Percentiles rank a stretch among this genome's conserved stretches.
phyloP scores from a whole-genome alignment of 2,329 filamentous ascomycete species.

The Venturia carpophila region DNA sequence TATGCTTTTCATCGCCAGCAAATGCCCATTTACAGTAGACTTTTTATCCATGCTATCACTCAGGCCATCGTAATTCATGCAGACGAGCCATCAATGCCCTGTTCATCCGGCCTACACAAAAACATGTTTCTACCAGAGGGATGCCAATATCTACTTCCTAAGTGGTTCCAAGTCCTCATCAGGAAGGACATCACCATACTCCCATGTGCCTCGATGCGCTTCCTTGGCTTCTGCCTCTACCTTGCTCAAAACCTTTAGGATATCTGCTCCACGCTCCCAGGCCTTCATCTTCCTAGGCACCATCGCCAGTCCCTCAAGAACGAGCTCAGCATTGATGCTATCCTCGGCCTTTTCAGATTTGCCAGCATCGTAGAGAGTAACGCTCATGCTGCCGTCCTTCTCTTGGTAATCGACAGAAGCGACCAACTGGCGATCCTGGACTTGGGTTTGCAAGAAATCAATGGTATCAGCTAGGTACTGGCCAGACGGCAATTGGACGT shows the following conservation, averaged over 20 bases:
- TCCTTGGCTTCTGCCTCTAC: slow-evolving; percentile 73
- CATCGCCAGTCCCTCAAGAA: slow-evolving; percentile 79
- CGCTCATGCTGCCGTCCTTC: slow-evolving; percentile 73
- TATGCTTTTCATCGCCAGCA: neutral
- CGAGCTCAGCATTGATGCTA: slow-evolving; percentile 83
- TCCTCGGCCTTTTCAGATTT: slow-evolving; percentile 57
- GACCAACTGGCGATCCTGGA: slow-evolving; percentile 69
- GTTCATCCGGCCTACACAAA: neutral
- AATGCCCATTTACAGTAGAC: neutral
- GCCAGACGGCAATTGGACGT: slow-evolving; percentile 77
- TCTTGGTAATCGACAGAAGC: slow-evolving; percentile 84
- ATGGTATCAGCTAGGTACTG: slow-evolving; percentile 82
- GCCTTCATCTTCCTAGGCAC: slow-evolving; percentile 84
- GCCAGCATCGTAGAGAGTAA: slow-evolving; percentile 75
- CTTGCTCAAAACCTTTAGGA: slow-evolving; percentile 63
- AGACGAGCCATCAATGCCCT: neutral
- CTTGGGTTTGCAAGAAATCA: slow-evolving; percentile 64
- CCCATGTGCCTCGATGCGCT: slow-evolving; percentile 83
- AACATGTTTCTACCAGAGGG: neutral
- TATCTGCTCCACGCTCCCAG: slow-evolving; percentile 73
- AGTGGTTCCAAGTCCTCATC: slow-evolving; percentile 16
- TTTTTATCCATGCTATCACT: neutral
- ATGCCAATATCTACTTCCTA: neutral
- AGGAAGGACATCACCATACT: slow-evolving; percentile 85
- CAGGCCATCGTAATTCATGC: neutral